Base-by-base conservation (phyloP, 1,139 yeast species). In the Geotrichum candidum region DNA sequence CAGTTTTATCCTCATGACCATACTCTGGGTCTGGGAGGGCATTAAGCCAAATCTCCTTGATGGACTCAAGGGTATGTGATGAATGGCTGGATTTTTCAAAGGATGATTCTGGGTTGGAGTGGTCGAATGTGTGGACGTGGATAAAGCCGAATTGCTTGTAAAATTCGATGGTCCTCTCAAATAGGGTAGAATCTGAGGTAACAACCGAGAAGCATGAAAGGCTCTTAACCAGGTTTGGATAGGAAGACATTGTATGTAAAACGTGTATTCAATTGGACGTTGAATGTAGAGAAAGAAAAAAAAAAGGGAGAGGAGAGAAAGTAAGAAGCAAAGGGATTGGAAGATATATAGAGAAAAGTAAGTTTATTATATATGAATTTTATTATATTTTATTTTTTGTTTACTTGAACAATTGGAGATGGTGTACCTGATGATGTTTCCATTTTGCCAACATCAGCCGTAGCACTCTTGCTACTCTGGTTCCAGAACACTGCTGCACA, bases 81-180 rank as follows among this genome's bases (percentile, higher is more conserved):
- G 72, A 58, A 31, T 54, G 66, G 35, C 65, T 68, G 48, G 71
- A 67, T 59, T 69, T 68, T 53, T 69, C 62, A 25, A n/a, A 53
- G 18, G 69, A 69, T 31, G 66, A 60, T 22, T 61, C 63, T 46
- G 69, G 66, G 46, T 67, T 60, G 29, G 65, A 64, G 50, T 68
- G 69, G 74, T 79, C 61, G 77, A 73, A 66, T 77, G 80, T 69
- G 70, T 76, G 74, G 73, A 79, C 70, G 76, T 78, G 69, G 76
- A 78, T 63, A 71, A 88, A 87, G 38, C 92, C 92, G 58, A 88
- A 78, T 29, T 71, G 67, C 64, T 73, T 70, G 73, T 88, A 88
- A 74, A 86, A 88, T 23, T 75, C 70, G 58, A 81, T 75, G 41
- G 87, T 73, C 48, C 76, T 70, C 5, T 71, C 71, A 72, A 80